Evolutionary conservation across 2,329 filamentous ascomycete genomes (phyloP).

Genomic region (Pseudogymnoascus sp.): DNA sequence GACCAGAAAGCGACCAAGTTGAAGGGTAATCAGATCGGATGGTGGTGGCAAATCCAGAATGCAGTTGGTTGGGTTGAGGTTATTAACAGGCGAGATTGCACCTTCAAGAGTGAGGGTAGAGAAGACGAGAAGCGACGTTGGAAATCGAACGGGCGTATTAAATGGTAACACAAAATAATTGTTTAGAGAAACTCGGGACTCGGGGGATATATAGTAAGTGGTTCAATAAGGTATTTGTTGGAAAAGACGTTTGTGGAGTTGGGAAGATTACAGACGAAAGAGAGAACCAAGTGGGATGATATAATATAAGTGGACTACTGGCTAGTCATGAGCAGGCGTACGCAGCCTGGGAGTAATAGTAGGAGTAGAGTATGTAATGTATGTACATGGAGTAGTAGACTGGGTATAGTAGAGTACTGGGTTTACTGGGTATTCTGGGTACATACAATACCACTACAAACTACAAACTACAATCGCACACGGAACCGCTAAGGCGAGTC

Average conservation of each 20-base stretch:
- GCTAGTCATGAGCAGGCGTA: not conserved
- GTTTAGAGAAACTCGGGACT: not conserved
- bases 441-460: not conserved
- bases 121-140: not conserved
- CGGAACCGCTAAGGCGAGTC: not conserved
- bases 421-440: not conserved
- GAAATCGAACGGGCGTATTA: not conserved
- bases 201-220: not conserved
- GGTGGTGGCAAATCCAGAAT: not conserved
- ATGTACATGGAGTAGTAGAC: not conserved
- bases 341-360: not conserved
- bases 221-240: not conserved
- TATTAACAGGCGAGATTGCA: not conserved
- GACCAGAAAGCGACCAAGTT: not conserved
- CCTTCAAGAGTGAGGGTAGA: not conserved
- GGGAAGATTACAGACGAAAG: not conserved
- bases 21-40: not conserved
- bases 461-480: not conserved
- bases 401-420: not conserved
- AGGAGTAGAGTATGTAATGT: not conserved
- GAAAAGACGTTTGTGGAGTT: not conserved
- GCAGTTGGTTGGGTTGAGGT: not conserved
- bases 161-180: not conserved
- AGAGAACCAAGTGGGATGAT: not conserved
- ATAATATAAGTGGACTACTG: not conserved